phyloP scores from a whole-genome alignment of 208 protist genomes.

The Angomonas ambiguus region DNA sequence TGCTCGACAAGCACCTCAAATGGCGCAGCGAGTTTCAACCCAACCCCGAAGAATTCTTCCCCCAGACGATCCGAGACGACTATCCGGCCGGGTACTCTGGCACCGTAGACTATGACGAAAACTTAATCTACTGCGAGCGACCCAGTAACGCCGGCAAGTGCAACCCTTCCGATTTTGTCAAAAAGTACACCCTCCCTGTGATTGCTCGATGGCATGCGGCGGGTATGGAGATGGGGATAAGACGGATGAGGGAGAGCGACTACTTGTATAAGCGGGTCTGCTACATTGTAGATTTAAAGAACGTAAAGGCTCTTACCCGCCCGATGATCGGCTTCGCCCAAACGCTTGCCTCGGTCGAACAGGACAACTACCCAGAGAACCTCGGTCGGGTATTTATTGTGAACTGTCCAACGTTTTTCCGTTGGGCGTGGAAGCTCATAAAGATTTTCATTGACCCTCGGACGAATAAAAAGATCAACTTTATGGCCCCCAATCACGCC shows the following conservation, averaged over 20 bases:
- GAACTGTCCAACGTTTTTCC: constrained; percentile 74
- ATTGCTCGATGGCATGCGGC: constrained; percentile 69
- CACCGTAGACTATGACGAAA: constrained; percentile 63
- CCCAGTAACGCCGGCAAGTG: constrained; percentile 64
- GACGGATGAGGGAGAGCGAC: constrained; percentile 38
- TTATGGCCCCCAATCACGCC: constrained; percentile 41
- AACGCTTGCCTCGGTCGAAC: constrained; percentile 64
- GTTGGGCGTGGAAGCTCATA: constrained; percentile 67
- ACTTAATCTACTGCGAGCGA: constrained; percentile 81
- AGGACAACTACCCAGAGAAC: constrained; percentile 88
- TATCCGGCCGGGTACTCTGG: constrained; percentile 72
- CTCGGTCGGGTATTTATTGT: constrained; percentile 72
- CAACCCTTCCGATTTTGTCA: constrained; percentile 56
- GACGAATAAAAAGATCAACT: constrained; percentile 78
- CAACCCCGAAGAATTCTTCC: constrained; percentile 70
- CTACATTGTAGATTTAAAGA: constrained; percentile 67
- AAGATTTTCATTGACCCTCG: constrained; percentile 79
- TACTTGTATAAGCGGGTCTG: constrained; percentile 64
- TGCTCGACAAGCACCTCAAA: constrained; percentile 74
- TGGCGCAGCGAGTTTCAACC: constrained; percentile 62
- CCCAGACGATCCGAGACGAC: constrained; percentile 48
- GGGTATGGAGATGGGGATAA: constrained; percentile 64
- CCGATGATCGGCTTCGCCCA: constrained; percentile 80
- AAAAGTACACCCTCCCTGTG: constrained; percentile 45
- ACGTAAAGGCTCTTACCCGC: constrained; percentile 54